A percentile compares a stretch with the other conserved stretches of the same genome.
These are phyloP conservation scores for Penicillium bialowiezense DNA, from an alignment of 495 filamentous ascomycete species.

Conservation along the genomic window DNA sequence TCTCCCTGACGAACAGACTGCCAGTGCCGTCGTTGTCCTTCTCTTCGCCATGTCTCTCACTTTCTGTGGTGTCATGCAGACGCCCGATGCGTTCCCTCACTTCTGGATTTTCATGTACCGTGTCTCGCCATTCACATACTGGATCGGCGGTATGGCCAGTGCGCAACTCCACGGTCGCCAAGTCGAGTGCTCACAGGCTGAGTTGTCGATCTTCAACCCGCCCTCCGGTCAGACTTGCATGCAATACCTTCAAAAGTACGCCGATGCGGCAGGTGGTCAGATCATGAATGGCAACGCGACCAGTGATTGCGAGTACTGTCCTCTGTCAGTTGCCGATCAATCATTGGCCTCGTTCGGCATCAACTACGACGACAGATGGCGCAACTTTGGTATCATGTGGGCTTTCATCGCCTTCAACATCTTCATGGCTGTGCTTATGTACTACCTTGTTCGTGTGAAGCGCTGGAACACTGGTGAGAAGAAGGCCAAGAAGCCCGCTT, in stretches of 20 bases:
- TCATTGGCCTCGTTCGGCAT: constrained; percentile 34
- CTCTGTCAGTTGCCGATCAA: constrained; percentile 38
- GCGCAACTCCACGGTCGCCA: constrained; percentile 51
- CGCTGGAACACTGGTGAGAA: constrained; percentile 23
- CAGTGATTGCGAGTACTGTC: constrained; percentile 40
- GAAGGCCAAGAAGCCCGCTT: constrained; percentile 15
- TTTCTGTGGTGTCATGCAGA: constrained; percentile 60
- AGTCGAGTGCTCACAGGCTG: constrained; percentile 53
- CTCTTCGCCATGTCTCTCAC: constrained; percentile 56
- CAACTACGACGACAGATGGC: constrained; percentile 32
- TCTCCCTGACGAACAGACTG: constrained; percentile 53
- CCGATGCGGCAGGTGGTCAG: constrained; percentile 20
- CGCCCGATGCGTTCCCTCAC: constrained; percentile 52
- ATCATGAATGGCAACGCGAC: constrained; percentile 37
- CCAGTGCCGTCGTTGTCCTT: constrained; percentile 51
- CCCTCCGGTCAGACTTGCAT: constrained; percentile 48
- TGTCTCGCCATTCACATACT: constrained; percentile 52
- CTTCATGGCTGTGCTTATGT: constrained; percentile 40
- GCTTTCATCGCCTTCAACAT: constrained; percentile 50
- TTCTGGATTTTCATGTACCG: constrained; percentile 60
- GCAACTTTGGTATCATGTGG: constrained; percentile 53
- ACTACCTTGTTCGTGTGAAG: constrained; percentile 49
- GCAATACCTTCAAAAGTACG: constrained; percentile 39
- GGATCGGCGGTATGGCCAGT: constrained; percentile 54
- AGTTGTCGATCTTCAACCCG: constrained; percentile 52